Percentiles rank a stretch among this genome's conserved stretches.
phyloP scores from a whole-genome alignment of 495 filamentous ascomycete species.

The Neurospora africana region DNA sequence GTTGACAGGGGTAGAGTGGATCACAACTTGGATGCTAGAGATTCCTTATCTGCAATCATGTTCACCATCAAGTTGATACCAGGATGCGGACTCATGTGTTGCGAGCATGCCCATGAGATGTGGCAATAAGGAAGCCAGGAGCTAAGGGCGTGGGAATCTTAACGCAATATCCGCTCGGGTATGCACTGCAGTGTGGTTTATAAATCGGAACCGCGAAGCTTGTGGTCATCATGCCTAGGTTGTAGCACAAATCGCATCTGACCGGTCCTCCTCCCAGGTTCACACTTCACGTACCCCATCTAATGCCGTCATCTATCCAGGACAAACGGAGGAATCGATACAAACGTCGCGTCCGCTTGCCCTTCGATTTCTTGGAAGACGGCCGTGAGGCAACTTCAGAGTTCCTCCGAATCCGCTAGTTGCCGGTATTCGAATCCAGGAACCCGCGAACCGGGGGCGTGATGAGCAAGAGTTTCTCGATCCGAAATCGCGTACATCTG shows the following conservation, averaged over 20 bases:
- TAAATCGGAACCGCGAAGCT: neutral
- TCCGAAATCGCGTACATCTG: neutral
- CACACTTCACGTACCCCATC: neutral
- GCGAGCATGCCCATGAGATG: neutral
- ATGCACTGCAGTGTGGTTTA: neutral
- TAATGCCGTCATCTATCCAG: neutral
- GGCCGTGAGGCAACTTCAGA: neutral
- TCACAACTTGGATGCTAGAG: neutral
- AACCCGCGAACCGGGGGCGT: neutral
- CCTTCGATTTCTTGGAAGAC: neutral
- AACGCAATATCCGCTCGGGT: neutral
- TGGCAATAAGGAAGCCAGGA: neutral
- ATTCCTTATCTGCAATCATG: neutral
- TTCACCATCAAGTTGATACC: neutral
- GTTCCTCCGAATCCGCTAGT: neutral
- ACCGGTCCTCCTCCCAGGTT: neutral
- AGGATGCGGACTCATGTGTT: neutral
- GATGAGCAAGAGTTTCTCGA: neutral
- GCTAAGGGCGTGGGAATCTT: neutral
- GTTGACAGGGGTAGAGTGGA: neutral
- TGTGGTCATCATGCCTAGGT: neutral
- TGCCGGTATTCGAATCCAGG: neutral
- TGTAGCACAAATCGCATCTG: neutral
- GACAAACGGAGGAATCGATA: neutral
- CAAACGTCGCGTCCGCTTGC: neutral